Evolutionary conservation across 1,284 basidiomycete species (phyloP), one percentile per base, ranked within the genome.

Genomic region (Xerocomus subilludens): DNA sequence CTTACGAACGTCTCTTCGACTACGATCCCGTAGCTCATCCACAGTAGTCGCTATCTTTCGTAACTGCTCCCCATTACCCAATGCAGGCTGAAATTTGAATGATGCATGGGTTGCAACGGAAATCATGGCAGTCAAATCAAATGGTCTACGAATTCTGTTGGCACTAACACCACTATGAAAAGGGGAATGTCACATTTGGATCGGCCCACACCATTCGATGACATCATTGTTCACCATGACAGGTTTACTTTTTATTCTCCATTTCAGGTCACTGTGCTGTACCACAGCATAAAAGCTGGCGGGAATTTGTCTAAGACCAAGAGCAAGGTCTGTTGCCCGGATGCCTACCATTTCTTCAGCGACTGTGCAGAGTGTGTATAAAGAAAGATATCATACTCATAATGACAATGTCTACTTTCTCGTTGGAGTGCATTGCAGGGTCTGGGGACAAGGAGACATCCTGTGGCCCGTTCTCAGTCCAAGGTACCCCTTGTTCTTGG

Each of bases 1-100:
- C 63, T 27, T 32, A 64, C 63, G 25, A 64, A 35, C 23, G 23
- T 35, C 32, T 27, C 25, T 64, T 16, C 21, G 21, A 16, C 64
- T 62, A 32, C 47, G 42, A 18, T 56, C 51, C 36, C 55, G 45
- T 16, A 74, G 32, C 32, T 73, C 64, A 11, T 36, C 51, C 10
- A 64, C 64, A 27, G 38, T 63, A 33, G 63, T 55, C 23, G 30
- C 10, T 36, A 56, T 35, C 47, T 68, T n/a, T 33, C 62, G 71
- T 9, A 73, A 53, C 32, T 30, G 51, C 25, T 53, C 51, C 30
- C 51, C 51, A 27, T 27, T 53, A 10, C 51, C 51, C 36, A 74
- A 53, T 65, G 64, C 64, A 32, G 65, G 72, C 25, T 55, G 51
- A 38, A 68, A 53, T 51, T 74, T 45, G 27, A 68, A 74, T 4